Percentiles rank a stretch among this genome's conserved stretches.
Conservation (phyloP, 2,329 filamentous ascomycete species). For the Zymoseptoria crescenta region DNA sequence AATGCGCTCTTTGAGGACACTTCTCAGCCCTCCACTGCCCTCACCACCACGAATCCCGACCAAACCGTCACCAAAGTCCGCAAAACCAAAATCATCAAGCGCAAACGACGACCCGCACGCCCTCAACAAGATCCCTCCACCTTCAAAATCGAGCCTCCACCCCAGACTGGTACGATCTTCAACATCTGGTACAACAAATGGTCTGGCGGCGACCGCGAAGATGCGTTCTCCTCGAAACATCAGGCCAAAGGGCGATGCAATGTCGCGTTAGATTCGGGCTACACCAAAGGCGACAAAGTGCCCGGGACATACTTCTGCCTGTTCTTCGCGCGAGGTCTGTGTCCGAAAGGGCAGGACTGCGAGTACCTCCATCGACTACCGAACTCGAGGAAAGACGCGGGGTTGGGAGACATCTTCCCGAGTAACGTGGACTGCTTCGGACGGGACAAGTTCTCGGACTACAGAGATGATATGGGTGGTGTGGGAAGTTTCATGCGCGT, state of each 20-base stretch:
- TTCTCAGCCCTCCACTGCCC: slow-evolving; percentile 13
- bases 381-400: slow-evolving; percentile 38
- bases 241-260: slow-evolving; percentile 81
- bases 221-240: slow-evolving; percentile 77
- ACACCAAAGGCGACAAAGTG: slow-evolving; percentile 43
- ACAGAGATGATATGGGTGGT: slow-evolving; percentile 95
- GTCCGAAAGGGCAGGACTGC: slow-evolving; percentile 85
- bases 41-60: slow-evolving; percentile 21
- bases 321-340: slow-evolving; percentile 75
- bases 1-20: slow-evolving; percentile 18
- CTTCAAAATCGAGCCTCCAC: slow-evolving; percentile 74
- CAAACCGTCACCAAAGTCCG: slow-evolving; percentile 48
- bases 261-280: slow-evolving; percentile 57
- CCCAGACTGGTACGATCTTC: slow-evolving; percentile 90
- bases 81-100: slow-evolving; percentile 85
- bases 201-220: slow-evolving; percentile 89
- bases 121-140: slow-evolving; percentile 82
- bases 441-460: slow-evolving; percentile 85
- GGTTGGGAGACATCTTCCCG: slow-evolving; percentile 77
- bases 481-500: slow-evolving; percentile 89
- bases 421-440: slow-evolving; percentile 94
- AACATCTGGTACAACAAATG: slow-evolving; percentile 99
- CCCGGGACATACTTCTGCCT: slow-evolving; percentile 80
- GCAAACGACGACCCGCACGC: slow-evolving; percentile 81
- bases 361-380: slow-evolving; percentile 88